Conservation (phyloP, 805 yeast species). For the Candida fluviatilis region DNA sequence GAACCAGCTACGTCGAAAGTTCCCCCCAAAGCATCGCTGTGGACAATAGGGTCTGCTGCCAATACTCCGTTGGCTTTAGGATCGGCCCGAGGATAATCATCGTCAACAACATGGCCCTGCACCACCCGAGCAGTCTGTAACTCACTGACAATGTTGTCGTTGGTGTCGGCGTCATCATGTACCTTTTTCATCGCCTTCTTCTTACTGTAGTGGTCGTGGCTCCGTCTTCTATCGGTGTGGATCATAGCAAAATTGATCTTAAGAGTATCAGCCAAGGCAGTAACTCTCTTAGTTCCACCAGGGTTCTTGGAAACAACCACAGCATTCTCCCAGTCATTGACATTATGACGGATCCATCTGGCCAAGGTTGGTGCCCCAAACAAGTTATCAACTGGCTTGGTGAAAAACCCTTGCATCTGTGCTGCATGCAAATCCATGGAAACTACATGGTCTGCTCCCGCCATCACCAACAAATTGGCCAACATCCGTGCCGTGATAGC, state of each 20-base stretch:
- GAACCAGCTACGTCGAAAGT: constrained; percentile 69
- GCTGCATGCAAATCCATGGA: constrained; percentile 96
- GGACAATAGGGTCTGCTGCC: constrained; percentile 13
- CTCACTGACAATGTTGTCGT: constrained; percentile 67
- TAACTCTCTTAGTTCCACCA: constrained; percentile 97
- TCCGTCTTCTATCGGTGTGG: constrained; percentile 94
- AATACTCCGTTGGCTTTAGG: constrained; percentile 8
- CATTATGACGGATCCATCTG: constrained; percentile 89
- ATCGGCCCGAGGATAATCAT: constrained; percentile 44
- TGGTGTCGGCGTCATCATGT: constrained; percentile 54
- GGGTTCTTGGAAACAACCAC: constrained; percentile 99
- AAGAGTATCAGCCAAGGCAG: constrained; percentile 94
- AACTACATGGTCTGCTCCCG: constrained; percentile 98
- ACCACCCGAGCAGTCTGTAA: constrained; percentile 95
- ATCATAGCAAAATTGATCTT: constrained; percentile 98
- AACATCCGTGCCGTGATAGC: constrained; percentile 98
- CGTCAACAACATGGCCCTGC: constrained; percentile 95
- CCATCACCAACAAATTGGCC: constrained; percentile 92
- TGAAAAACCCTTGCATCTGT: constrained; percentile 98
- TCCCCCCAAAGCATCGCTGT: constrained; percentile 69
- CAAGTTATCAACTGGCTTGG: constrained; percentile 94
- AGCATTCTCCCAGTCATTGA: constrained; percentile 78
- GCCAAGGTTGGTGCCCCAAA: constrained; percentile 97
- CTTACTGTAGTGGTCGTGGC: constrained; percentile 56
- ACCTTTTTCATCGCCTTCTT: constrained; percentile 40